Conservation (phyloP, 140 eudicot genomes). For the Oenanthe javanica region DNA sequence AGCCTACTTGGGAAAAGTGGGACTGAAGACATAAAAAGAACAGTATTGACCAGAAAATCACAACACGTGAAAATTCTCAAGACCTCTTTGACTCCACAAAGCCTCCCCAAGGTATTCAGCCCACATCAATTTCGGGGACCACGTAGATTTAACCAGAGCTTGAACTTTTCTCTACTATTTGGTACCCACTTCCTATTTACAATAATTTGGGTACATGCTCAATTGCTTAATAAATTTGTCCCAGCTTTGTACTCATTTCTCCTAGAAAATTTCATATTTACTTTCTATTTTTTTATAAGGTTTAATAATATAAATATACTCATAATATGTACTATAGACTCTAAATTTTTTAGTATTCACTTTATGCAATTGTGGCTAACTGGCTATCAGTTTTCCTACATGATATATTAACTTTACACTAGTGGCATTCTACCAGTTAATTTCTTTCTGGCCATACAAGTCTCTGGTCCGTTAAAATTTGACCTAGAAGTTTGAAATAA, state of each 20-base stretch:
- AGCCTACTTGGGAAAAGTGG: no score
- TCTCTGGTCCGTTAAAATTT: background rate
- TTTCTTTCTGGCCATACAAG: background rate
- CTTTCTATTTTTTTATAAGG: background rate
- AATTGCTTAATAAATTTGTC: background rate
- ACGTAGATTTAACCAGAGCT: background rate
- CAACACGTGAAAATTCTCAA: background rate
- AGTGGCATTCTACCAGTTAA: background rate
- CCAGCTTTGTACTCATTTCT: background rate
- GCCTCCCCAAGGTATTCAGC: background rate
- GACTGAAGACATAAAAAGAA: no score
- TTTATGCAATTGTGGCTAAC: background rate
- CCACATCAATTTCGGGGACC: background rate
- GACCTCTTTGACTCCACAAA: background rate
- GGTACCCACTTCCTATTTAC: background rate
- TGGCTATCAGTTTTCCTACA: background rate
- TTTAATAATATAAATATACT: background rate
- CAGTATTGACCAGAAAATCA: no score
- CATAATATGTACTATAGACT: background rate
- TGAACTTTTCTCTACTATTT: background rate
- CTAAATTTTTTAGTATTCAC: background rate
- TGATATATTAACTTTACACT: background rate
- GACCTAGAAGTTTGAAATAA: background rate
- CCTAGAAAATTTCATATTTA: background rate
- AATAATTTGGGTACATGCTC: background rate